Conservation (phyloP, 192 early-diverging fungal genomes). For the Powellomyces hirtus region DNA sequence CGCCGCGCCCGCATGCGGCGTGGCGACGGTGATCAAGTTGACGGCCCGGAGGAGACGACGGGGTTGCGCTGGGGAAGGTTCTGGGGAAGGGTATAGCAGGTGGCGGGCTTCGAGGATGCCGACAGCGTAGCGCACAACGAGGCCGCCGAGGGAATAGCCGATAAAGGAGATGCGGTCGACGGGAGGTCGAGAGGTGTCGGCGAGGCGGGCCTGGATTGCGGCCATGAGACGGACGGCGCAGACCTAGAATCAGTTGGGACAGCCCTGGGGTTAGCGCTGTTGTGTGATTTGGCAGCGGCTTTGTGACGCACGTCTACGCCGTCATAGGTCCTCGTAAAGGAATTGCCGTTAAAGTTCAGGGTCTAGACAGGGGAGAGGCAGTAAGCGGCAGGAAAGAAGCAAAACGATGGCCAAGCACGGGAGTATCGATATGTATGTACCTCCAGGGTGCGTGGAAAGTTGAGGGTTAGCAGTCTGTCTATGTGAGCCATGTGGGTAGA, state of each 20-base stretch:
- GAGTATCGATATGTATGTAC: too few relatives aligned
- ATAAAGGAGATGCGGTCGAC: constrained; percentile 45
- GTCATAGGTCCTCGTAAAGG: constrained; percentile 39
- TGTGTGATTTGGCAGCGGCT: constrained; percentile 10
- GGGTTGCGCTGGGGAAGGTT: background rate
- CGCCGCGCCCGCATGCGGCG: constrained; percentile 46
- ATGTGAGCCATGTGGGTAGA: constrained; percentile 50
- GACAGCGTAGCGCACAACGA: constrained; percentile 47
- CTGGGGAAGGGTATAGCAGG: constrained; percentile 1
- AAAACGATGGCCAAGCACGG: too few relatives aligned
- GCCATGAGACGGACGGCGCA: constrained; percentile 24
- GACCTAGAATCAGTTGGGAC: too few relatives aligned
- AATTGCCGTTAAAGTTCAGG: constrained; percentile 31
- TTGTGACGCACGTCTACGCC: constrained; percentile 48
- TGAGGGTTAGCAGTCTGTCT: too few relatives aligned
- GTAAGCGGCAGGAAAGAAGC: too few relatives aligned
- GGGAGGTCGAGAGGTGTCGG: background rate
- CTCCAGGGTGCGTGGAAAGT: background rate
- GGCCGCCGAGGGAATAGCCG: constrained; percentile 53
- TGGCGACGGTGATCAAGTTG: constrained; percentile 47
- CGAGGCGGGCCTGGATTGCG: constrained; percentile 14
- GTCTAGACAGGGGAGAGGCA: too few relatives aligned
- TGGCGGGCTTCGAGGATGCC: constrained; percentile 41
- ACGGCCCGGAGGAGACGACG: constrained; percentile 10
- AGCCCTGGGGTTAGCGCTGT: background rate